Percentiles rank a stretch among this genome's conserved stretches.
Evolutionary conservation across 352 stramenopile species (phyloP).

Genomic region (Globisporangium heterothallicum): DNA sequence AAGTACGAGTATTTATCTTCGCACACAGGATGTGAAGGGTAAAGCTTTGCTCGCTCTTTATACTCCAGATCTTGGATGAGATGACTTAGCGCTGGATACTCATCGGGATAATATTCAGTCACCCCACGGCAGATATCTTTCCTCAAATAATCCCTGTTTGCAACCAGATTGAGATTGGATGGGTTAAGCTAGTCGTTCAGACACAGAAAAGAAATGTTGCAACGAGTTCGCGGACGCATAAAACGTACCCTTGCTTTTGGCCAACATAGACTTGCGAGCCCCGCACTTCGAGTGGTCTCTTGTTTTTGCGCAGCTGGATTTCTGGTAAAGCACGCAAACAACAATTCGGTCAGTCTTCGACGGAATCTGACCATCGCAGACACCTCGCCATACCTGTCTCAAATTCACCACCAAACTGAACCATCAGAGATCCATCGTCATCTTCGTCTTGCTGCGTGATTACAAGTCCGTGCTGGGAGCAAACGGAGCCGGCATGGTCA

Average conservation of each 20-base stretch:
- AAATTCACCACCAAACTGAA: constrained; percentile 78
- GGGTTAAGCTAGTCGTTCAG: neutral
- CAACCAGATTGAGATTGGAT: neutral
- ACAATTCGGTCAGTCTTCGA: neutral
- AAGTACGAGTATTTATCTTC: constrained; percentile 77
- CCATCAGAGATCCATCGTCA: constrained; percentile 34
- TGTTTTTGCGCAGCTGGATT: constrained; percentile 57
- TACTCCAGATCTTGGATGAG: constrained; percentile 60
- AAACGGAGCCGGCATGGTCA: constrained; percentile 62
- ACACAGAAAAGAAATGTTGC: neutral
- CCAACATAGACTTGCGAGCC: constrained; percentile 64
- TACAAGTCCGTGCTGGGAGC: constrained; percentile 55
- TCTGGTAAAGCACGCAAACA: constrained; percentile 24
- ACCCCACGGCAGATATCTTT: constrained; percentile 75
- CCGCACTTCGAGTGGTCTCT: constrained; percentile 49
- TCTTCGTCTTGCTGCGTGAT: constrained; percentile 41
- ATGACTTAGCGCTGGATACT: constrained; percentile 71
- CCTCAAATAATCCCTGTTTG: constrained; percentile 49
- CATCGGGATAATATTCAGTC: constrained; percentile 66
- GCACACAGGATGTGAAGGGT: constrained; percentile 46
- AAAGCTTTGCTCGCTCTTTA: constrained; percentile 52
- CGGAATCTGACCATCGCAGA: neutral
- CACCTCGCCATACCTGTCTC: constrained; percentile 53
- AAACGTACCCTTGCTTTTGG: constrained; percentile 76
- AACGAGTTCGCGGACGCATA: neutral